Evolutionary conservation across 208 protist species (phyloP).

Genomic region (Leishmania gerbilli): DNA sequence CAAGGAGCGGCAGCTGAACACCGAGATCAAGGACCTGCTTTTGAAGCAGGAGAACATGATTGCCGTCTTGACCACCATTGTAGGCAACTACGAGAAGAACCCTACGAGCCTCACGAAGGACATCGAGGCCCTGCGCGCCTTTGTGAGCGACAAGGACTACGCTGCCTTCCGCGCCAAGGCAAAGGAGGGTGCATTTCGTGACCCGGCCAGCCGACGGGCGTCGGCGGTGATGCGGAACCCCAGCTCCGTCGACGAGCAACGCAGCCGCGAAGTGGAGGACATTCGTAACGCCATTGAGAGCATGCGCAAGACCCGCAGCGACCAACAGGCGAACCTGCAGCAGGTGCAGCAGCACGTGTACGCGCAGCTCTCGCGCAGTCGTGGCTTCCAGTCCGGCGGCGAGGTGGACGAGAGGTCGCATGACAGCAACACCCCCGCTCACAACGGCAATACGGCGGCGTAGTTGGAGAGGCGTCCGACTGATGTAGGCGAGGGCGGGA

Average conservation of each 20-base stretch:
- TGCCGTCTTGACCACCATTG: slow-evolving; percentile 1
- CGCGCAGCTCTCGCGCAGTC: slow-evolving; percentile 29
- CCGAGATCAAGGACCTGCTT: slow-evolving; percentile 27
- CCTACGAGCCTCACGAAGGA: slow-evolving; percentile 18
- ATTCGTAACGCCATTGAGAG: slow-evolving; percentile 18
- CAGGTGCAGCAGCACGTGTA: slow-evolving; percentile 34
- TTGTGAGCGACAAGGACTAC: slow-evolving; percentile 31
- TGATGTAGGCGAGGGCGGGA: background rate
- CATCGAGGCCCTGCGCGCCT: slow-evolving; percentile 25
- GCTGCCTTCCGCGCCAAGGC: slow-evolving; percentile 19
- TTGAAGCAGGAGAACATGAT: slow-evolving; percentile 32
- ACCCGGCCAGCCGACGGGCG: background rate
- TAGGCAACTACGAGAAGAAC: slow-evolving; percentile 13
- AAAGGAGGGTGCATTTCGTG: slow-evolving; percentile 26
- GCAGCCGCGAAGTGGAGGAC: slow-evolving; percentile 21
- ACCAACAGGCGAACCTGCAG: slow-evolving; percentile 28
- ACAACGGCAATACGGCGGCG: background rate
- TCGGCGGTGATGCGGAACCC: background rate
- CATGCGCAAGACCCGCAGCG: slow-evolving; percentile 24
- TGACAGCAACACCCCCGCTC: background rate
- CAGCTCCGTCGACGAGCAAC: background rate
- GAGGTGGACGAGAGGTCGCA: background rate
- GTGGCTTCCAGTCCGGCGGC: slow-evolving; percentile 19
- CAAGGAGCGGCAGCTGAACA: slow-evolving; percentile 24
- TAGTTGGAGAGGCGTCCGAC: background rate